Evolutionary conservation across 345 rosid species (phyloP).

Genomic region (Schrenkiella parvula): DNA sequence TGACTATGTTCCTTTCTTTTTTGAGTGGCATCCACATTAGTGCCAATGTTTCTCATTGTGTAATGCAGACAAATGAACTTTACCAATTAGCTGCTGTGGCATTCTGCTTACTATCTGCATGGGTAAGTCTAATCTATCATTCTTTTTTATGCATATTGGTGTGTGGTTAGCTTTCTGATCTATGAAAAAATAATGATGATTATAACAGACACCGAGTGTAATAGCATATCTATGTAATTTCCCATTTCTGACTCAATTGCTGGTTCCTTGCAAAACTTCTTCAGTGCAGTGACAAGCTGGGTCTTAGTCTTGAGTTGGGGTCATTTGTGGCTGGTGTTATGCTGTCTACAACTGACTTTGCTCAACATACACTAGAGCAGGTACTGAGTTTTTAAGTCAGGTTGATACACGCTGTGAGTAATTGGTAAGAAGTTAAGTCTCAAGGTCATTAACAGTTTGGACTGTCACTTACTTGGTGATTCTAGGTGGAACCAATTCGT

Average conservation of each 20-base stretch:
- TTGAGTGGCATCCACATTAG: not conserved
- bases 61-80: conserved; percentile 87
- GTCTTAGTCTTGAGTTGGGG: conserved; percentile 98
- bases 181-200: not conserved
- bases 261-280: conserved; percentile 35
- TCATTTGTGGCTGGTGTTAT: conserved; percentile 98
- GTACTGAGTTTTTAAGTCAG: conserved; percentile 31
- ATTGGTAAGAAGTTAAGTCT: not conserved
- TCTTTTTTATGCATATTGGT: not conserved
- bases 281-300: conserved; percentile 99
- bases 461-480: conserved; percentile 11
- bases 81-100: conserved; percentile 99
- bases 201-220: not conserved
- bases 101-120: conserved; percentile 96
- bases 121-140: conserved; percentile 60
- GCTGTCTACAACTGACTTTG: conserved; percentile 96
- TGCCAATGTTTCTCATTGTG: conserved; percentile 24
- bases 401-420: not conserved
- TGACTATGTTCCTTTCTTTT: conserved; percentile 2
- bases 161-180: not conserved
- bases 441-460: not conserved
- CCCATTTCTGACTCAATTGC: not conserved
- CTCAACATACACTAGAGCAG: conserved; percentile 96
- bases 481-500: conserved; percentile 96
- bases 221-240: not conserved